A percentile compares a stretch with the other conserved stretches of the same genome.
phyloP scores from a whole-genome alignment of 2,329 filamentous ascomycete genomes.

The Fusarium solani-melongenae region DNA sequence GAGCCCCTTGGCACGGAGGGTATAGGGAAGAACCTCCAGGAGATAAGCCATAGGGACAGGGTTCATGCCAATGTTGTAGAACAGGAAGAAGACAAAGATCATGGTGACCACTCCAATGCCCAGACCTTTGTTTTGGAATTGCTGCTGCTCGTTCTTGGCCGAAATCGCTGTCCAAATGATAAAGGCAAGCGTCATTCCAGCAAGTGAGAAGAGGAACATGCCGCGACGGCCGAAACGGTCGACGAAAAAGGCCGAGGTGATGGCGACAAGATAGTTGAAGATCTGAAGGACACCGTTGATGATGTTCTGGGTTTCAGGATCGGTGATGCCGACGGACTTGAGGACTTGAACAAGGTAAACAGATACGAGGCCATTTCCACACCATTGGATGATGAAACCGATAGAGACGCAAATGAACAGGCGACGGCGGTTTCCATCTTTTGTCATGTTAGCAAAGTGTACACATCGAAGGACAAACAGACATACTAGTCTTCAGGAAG shows the following conservation, averaged over 20 bases:
- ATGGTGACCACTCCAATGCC: slow-evolving; percentile 46
- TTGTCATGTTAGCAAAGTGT: background rate
- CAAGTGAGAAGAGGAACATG: background rate
- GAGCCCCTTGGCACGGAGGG: slow-evolving; percentile 62
- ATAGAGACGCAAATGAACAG: slow-evolving; percentile 28
- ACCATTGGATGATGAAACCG: slow-evolving; percentile 37
- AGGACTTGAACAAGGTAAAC: slow-evolving; percentile 52
- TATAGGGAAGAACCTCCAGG: slow-evolving; percentile 63
- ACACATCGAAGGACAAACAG: background rate
- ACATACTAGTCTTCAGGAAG: slow-evolving; percentile 6
- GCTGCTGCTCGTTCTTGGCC: slow-evolving; percentile 36
- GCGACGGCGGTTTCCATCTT: slow-evolving; percentile 45
- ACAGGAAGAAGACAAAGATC: slow-evolving; percentile 48
- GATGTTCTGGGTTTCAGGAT: slow-evolving; percentile 49
- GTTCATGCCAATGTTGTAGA: slow-evolving; percentile 65
- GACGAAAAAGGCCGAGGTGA: slow-evolving; percentile 40
- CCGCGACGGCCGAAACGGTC: slow-evolving; percentile 24
- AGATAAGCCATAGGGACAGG: slow-evolving; percentile 60
- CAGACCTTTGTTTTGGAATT: slow-evolving; percentile 29
- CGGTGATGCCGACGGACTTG: slow-evolving; percentile 49
- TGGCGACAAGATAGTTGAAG: slow-evolving; percentile 48
- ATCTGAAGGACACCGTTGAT: slow-evolving; percentile 54
- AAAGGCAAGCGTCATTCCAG: slow-evolving; percentile 47
- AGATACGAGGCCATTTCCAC: slow-evolving; percentile 45
- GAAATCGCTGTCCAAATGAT: slow-evolving; percentile 47